A percentile compares a stretch with the other conserved stretches of the same genome.
Conservation (phyloP, 2,329 filamentous ascomycete genomes). For the Cladosporium austrohemisphaericum region DNA sequence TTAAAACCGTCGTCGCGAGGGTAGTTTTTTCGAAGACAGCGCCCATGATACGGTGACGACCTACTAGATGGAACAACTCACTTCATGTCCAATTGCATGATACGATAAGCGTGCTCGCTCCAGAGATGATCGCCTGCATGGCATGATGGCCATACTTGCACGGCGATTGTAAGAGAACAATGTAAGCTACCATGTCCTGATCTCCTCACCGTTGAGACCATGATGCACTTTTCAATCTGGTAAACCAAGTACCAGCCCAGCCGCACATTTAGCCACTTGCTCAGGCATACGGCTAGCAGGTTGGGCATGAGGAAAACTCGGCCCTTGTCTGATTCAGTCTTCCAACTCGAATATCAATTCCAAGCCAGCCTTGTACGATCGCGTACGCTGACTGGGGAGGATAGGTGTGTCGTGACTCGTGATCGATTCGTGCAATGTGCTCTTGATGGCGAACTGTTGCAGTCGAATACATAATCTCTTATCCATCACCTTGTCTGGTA, state of each 20-base stretch:
- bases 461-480: too few relatives aligned
- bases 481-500: too few relatives aligned
- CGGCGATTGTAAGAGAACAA: conserved; percentile 2
- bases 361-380: conserved; percentile 1
- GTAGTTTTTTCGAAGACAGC: conserved; percentile 50
- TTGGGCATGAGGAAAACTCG: conserved; percentile 47
- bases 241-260: conserved; percentile 50
- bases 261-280: conserved; percentile 38
- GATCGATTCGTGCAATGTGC: not conserved
- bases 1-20: conserved; percentile 82
- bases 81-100: not conserved
- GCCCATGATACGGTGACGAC: conserved; percentile 67
- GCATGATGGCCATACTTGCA: not conserved
- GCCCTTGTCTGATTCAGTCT: conserved; percentile 13
- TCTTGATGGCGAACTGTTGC: too few relatives aligned
- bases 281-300: conserved; percentile 38
- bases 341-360: not conserved
- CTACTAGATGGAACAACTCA: conserved; percentile 58
- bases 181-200: conserved; percentile 8
- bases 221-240: conserved; percentile 36
- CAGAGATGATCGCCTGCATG: not conserved
- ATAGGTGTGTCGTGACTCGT: too few relatives aligned
- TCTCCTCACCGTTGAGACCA: conserved; percentile 18
- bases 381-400: conserved; percentile 6
- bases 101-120: not conserved